Base-by-base conservation (phyloP, 441 rosid genomes). In the Adansonia madagascariensis region DNA sequence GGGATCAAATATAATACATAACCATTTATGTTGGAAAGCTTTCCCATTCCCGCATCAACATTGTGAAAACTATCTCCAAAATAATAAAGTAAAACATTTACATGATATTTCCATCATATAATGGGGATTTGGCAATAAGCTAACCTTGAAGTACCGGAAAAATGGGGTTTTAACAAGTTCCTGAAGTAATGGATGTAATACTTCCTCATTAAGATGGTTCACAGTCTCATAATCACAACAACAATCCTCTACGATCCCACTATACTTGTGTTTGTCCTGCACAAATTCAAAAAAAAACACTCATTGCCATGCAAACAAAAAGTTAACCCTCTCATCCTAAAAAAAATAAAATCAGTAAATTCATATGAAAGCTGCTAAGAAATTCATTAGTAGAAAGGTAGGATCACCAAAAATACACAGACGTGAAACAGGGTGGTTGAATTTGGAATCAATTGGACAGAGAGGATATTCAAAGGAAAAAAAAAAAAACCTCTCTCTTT, bases 221-320 rank as follows among this genome's bases (percentile, higher is more conserved):
- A 90, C 98, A 9, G 96, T 93, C 85, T 95, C 94, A 24, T 91
- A 92, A 79, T 95, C 93, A 69, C 99, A 93, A 71, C 97, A 89
- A 82, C 97, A 95, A 65, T 90, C 99, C 85, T 93, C 97, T 22
- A 95, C 89, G 60, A 91, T 81, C 62, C 99, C 99, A 62, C 80
- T 89, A 77, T 89, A 87, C 80, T 82, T 88, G 75, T 85, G 84
- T 81, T 77, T 20, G 68, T 80, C 86, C 85, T 88, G 83, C 73
- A 17, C 43, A 71, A 18, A 52, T 18, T n/a, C 24, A 57, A 47
- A 0, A 44, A 44, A 60, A 74, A 9, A 46, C 0, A 6, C 43
- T 9, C 31, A 47, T 46, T 71, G 43, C 50, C 4, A 8, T 52
- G 41, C 9, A 24, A 14, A 35, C 55, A 12, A 31, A 31, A 31